Conservation (phyloP, 2,329 filamentous ascomycete genomes). For the Macroventuria anomochaeta region DNA sequence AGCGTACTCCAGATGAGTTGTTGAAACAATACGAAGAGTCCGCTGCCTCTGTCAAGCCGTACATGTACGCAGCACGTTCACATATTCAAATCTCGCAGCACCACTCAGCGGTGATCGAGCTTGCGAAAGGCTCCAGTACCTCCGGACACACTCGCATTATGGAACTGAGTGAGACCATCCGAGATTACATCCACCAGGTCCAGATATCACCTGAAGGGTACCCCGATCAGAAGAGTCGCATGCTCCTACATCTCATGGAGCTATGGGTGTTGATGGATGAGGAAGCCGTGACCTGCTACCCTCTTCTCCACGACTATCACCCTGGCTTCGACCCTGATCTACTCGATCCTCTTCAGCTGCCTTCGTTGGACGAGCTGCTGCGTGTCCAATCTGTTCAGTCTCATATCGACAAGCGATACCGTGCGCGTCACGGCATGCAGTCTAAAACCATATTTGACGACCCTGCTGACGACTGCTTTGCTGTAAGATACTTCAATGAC, state of each 20-base stretch:
- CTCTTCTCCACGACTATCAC: conserved; percentile 59
- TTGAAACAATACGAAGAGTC: conserved; percentile 23
- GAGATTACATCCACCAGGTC: conserved; percentile 16
- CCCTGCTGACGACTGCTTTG: conserved; percentile 53
- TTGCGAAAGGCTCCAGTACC: conserved; percentile 37
- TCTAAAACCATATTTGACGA: conserved; percentile 58
- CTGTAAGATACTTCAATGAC: conserved; percentile 54
- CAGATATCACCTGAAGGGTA: conserved; percentile 51
- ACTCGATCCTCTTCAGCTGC: conserved; percentile 64
- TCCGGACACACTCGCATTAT: conserved; percentile 4
- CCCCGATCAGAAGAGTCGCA: conserved; percentile 58
- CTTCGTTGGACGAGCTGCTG: conserved; percentile 55
- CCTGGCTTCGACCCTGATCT: conserved; percentile 59
- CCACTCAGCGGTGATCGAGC: conserved; percentile 4
- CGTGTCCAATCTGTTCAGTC: conserved; percentile 59
- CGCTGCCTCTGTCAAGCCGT: conserved; percentile 23
- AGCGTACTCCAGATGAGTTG: conserved; percentile 20
- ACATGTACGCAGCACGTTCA: conserved; percentile 23
- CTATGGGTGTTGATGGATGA: conserved; percentile 66
- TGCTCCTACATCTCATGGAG: conserved; percentile 63
- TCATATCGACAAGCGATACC: conserved; percentile 55
- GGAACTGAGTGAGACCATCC: conserved; percentile 52
- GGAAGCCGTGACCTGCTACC: conserved; percentile 51
- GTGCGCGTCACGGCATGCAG: conserved; percentile 7
- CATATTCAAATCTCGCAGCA: conserved; percentile 35